Evolutionary conservation across 176 grass and related monocot species (phyloP).

Genomic region (Areca catechu): DNA sequence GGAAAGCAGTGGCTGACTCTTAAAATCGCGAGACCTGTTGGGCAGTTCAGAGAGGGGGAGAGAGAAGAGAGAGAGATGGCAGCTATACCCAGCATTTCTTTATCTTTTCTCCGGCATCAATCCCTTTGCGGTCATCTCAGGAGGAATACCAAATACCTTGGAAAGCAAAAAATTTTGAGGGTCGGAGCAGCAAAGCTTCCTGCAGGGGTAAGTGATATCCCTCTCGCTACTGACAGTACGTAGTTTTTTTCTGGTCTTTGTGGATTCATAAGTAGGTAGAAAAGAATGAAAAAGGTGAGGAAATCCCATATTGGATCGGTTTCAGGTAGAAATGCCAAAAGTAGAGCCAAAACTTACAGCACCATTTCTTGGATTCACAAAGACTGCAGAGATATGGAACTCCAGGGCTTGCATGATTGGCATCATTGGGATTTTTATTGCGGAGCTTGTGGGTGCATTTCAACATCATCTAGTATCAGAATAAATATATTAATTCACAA

Average conservation of each 20-base stretch:
- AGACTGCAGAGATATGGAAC: conserved; percentile 79
- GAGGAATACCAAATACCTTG: conserved; percentile 20
- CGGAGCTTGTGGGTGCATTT: conserved; percentile 47
- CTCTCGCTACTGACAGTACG: background rate
- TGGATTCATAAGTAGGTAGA: too few relatives aligned
- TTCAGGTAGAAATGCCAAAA: conserved; percentile 44
- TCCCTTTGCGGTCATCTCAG: background rate
- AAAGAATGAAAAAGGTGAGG: too few relatives aligned
- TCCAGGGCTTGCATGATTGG: conserved; percentile 86
- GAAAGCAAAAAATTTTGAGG: conserved; percentile 21
- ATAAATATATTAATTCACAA: background rate
- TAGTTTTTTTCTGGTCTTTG: too few relatives aligned
- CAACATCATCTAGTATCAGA: background rate
- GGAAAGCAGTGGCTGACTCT: too few relatives aligned
- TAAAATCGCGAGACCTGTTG: too few relatives aligned
- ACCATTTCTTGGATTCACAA: conserved; percentile 78
- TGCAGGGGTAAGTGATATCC: conserved; percentile 38
- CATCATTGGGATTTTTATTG: conserved; percentile 60
- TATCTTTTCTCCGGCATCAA: conserved; percentile 21
- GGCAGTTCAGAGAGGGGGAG: too few relatives aligned
- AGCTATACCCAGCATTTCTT: conserved; percentile 3
- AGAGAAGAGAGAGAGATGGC: background rate
- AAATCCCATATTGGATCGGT: background rate
- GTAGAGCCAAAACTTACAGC: conserved; percentile 61
- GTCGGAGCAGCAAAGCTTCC: conserved; percentile 53